Evolutionary conservation across 1,139 yeast genomes (phyloP), one percentile per base, ranked within the genome.

Genomic region (Candida pseudoviswanathii): DNA sequence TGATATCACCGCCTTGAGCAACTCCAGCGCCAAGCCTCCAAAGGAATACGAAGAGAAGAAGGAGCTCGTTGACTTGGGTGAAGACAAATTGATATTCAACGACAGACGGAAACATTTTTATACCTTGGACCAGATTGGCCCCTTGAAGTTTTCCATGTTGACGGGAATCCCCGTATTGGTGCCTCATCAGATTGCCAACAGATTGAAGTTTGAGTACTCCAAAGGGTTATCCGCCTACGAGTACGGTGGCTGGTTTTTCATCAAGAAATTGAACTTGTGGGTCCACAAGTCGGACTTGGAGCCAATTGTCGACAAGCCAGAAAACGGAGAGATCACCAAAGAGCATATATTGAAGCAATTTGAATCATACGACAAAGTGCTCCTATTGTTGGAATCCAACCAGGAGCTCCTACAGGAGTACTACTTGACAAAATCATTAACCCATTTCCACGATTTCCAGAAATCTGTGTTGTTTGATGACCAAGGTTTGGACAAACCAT

Each of bases 1-100:
- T 45, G 77, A 71, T 54, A 70, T 73, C 24, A 71, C 77, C 3
- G 77, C 71, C 1, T 56, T 73, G 39, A 70, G 74, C 44, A 61
- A 65, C 41, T 62, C 66, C 41, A 60, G 61, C 27, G 66, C 68
- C 8, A 58, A 58, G 24, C 54, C 62, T 2, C 73, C 70, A 9
- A 55, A 52, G 2, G 59, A 62, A 33, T 67, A 43, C n/a, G 10
- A 26, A 11, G 26, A 36, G 2, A 21, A 43, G 25, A 33, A 43
- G 22, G 47, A n/a, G 56, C 56, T 44, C 30, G 33, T 52, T 48
- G 57, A 21, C 45, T 54, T 29, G 61, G 48, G 42, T 51, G 22
- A 16, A 26, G 29, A 42, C n/a, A 32, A 42, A 26, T 26, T 43
- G 25, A 32, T 41, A 5, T 43, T 43, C 33, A 34, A 34, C 21